A percentile compares a stretch with the other conserved stretches of the same genome.
Evolutionary conservation across 2,329 filamentous ascomycete genomes (phyloP).

Genomic region (Leptographium radiaticola): DNA sequence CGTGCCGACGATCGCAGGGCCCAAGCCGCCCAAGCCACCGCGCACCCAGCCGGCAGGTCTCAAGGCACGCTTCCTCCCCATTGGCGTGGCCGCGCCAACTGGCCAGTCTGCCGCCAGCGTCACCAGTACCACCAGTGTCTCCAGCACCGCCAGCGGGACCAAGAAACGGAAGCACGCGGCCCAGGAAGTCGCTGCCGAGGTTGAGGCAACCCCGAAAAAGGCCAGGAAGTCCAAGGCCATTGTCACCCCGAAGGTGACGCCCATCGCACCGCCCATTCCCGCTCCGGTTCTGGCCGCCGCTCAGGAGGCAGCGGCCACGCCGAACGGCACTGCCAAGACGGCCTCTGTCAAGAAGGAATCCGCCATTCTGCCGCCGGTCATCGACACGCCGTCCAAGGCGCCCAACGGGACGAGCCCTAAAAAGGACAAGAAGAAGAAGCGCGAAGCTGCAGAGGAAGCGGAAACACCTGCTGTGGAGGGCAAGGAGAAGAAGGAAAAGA

Average conservation of each 20-base stretch:
- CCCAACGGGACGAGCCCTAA: conserved; percentile 1
- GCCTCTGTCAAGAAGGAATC: conserved; percentile 1
- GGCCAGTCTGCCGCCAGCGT: conserved; percentile 2
- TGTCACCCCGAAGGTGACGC: conserved; percentile 11
- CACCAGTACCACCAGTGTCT: conserved; percentile 10
- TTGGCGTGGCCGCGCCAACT: conserved; percentile 32
- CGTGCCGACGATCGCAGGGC: neutral
- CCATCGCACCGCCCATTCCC: conserved; percentile 12
- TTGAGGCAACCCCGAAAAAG: conserved; percentile 15
- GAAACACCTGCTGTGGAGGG: neutral
- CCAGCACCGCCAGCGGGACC: conserved; percentile 12
- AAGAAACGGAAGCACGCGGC: conserved; percentile 27
- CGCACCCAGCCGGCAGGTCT: conserved; percentile 56
- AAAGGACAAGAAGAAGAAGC: conserved; percentile 4
- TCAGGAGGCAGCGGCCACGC: neutral
- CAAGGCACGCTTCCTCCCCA: conserved; percentile 53
- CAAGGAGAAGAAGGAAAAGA: conserved; percentile 7
- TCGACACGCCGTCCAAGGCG: conserved; percentile 9
- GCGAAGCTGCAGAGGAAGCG: neutral
- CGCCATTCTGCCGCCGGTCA: conserved; percentile 3
- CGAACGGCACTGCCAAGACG: neutral
- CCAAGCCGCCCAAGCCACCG: conserved; percentile 30
- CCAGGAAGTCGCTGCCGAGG: conserved; percentile 3
- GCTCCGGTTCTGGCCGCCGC: neutral
- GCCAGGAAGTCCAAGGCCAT: conserved; percentile 18